phyloP scores from a whole-genome alignment of 2,329 filamentous ascomycete genomes.

The Monosporascus sp. region DNA sequence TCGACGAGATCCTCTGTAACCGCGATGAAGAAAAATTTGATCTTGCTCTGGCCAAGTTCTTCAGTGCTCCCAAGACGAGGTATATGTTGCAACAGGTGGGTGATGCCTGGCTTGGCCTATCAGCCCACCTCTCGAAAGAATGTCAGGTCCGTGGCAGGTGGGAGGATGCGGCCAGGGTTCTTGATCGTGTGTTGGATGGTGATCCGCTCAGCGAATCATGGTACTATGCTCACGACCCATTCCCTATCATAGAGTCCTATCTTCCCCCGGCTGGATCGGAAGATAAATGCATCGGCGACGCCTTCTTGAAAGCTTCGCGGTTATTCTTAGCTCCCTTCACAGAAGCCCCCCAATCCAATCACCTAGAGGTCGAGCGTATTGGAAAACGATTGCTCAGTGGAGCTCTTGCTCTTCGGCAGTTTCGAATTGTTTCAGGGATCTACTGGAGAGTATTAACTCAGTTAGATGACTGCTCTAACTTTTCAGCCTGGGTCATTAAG shows the following conservation, averaged over 20 bases:
- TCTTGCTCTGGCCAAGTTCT: slow-evolving; percentile 16
- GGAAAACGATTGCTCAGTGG: slow-evolving; percentile 25
- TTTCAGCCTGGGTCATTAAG: slow-evolving; percentile 27
- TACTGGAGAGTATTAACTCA: slow-evolving; percentile 28
- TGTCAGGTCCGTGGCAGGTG: slow-evolving; percentile 26
- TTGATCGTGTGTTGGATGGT: slow-evolving; percentile 20
- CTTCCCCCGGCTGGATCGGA: slow-evolving; percentile 11
- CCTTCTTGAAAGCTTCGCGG: slow-evolving; percentile 19
- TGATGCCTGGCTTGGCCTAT: slow-evolving; percentile 20
- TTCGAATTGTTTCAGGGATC: slow-evolving; percentile 18
- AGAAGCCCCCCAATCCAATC: slow-evolving; percentile 10
- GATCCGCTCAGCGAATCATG: slow-evolving; percentile 26
- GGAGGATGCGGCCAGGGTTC: slow-evolving; percentile 27
- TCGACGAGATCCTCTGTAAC: slow-evolving; percentile 3
- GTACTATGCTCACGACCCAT: slow-evolving; percentile 32
- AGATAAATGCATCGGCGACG: slow-evolving; percentile 2
- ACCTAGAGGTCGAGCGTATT: slow-evolving; percentile 11
- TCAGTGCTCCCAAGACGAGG: slow-evolving; percentile 3
- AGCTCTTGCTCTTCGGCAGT: slow-evolving; percentile 18
- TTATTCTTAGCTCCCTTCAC: slow-evolving; percentile 28
- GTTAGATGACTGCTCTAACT: slow-evolving; percentile 14
- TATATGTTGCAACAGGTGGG: slow-evolving; percentile 5
- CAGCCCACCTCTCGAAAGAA: slow-evolving; percentile 26
- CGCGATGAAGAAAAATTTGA: slow-evolving; percentile 15
- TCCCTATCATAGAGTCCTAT: slow-evolving; percentile 27